Base-by-base conservation (phyloP, 2,329 filamentous ascomycete genomes). In the Cytospora schulzeri region DNA sequence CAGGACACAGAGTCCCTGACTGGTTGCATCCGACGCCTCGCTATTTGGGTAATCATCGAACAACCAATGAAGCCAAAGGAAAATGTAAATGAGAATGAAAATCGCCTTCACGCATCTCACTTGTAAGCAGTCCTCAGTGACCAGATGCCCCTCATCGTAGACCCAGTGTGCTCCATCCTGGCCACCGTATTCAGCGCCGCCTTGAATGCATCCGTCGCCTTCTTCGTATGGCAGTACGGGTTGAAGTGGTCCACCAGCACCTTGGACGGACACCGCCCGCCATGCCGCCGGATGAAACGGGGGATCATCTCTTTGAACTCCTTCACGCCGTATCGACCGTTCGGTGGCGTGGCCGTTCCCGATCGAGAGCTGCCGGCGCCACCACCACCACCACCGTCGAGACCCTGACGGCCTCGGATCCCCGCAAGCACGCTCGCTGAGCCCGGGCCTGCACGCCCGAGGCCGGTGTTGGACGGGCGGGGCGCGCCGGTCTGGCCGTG, bases 161-260 rank as follows among this genome's bases (percentile, higher is more conserved):
- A 80, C 4, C 83, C 83, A 12, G 76, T 75, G 73, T 86, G 83
- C 72, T 92, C 85, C 74, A 96, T 76, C 61, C 80, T 85, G 0
- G 94, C 94, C 71, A 97, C 90, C 67, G 82, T 82, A 70, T 91
- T 88, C 62, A 98, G 78, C 70, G 92, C 92, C 70, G 85, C 83
- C 77, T 93, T 94, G 74, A 98, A 98, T 74, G 93, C 90, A 22
- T 87, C 85, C 59, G 88, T 89, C 66, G 91, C 85, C 67, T 86
- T 84, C 29, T 83, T 77, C 52, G 87, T 91, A 26, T 84, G 85
- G 73, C 92, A 96, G 71, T 88, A 91, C 17, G 86, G 86, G 75
- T 93, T 92, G 76, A 97, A 98, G 72, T 97, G 92, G 71, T 96
- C 91, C 28, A 97, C 90, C 53, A 97, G 77, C 81, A 92, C 89